Base-by-base conservation (phyloP, 768 basidiomycete genomes). In the Boletus pseudopeckii region DNA sequence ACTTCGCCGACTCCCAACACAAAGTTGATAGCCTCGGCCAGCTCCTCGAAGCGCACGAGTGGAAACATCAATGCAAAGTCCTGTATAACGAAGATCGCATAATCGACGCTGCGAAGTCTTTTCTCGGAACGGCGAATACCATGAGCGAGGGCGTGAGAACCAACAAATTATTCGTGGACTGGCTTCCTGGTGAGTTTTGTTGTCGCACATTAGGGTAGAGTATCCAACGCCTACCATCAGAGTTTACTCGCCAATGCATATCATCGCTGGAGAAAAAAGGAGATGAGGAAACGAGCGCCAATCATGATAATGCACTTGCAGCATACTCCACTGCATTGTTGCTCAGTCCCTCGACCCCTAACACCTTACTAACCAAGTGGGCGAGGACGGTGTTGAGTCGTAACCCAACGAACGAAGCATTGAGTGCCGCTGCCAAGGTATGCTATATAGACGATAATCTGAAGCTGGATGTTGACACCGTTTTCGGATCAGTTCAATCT, bases 401-500 rank as follows among this genome's bases (percentile, higher is more conserved):
- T 20, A 13, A 13, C 26, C 34, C 44, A 15, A 11, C 22, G 4
- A 8, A 45, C 18, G 26, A 53, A 4, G 38, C n/a, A 5, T 17
- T 45, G 11, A 7, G 10, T 26, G 54, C 24, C 1, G 28, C 50
- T 1, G 7, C 7, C 3, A 17, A 56, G 52, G 55, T 56, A 55
- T 9, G 36, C 2, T 18, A 1, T 10, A 20, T 15, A 17, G 6
- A 15, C n/a, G 17, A 18, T 28, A 5, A 1, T 30, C 17, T 28
- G 24, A 10, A 30, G 8, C 24, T 1, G 2, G 15, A n/a, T 7
- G 3, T 7, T 11, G 17, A 40, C 13, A 0, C 1, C 18, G 7
- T 22, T 17, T 17, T 42, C 5, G 18, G 8, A 5, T 30, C 22
- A 57, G 56, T 56, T 57, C 45, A 33, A 46, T 9, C 14, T 52